Evolutionary conservation across 176 grass and related monocot genomes (phyloP).

Genomic region (Cenchrus purpureus): DNA sequence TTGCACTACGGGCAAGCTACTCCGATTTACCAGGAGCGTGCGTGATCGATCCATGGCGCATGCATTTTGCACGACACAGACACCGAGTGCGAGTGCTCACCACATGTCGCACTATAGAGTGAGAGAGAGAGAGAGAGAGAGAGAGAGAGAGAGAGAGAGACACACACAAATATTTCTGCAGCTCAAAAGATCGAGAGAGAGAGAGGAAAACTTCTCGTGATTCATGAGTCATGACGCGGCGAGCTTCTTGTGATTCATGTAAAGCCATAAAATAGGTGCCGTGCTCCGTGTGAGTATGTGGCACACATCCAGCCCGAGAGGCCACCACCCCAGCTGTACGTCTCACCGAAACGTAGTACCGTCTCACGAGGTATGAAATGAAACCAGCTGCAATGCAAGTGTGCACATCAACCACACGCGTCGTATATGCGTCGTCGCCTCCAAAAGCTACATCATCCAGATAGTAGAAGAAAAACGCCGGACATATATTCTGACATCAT

Average conservation of each 20-base stretch:
- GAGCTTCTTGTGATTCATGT: slow-evolving; percentile 24
- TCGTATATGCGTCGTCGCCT: not conserved
- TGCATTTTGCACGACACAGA: no score
- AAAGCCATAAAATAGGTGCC: slow-evolving; percentile 28
- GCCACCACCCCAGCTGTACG: not conserved
- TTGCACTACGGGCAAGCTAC: no score
- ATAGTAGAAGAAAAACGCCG: not conserved
- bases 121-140: no score
- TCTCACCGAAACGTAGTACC: not conserved
- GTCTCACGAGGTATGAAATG: not conserved
- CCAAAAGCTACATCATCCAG: not conserved
- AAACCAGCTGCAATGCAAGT: not conserved
- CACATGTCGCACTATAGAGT: no score
- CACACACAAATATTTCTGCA: no score
- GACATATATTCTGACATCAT: not conserved
- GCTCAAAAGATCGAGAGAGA: no score
- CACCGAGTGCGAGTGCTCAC: no score
- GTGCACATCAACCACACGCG: not conserved
- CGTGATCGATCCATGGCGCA: no score
- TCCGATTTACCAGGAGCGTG: no score
- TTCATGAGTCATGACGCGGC: not conserved
- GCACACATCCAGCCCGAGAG: not conserved
- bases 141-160: no score
- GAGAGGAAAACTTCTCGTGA: not conserved
- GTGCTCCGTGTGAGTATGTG: slow-evolving; percentile 19